Base-by-base conservation (phyloP, 2,329 filamentous ascomycete species). In the Fusarium gaditjirri region DNA sequence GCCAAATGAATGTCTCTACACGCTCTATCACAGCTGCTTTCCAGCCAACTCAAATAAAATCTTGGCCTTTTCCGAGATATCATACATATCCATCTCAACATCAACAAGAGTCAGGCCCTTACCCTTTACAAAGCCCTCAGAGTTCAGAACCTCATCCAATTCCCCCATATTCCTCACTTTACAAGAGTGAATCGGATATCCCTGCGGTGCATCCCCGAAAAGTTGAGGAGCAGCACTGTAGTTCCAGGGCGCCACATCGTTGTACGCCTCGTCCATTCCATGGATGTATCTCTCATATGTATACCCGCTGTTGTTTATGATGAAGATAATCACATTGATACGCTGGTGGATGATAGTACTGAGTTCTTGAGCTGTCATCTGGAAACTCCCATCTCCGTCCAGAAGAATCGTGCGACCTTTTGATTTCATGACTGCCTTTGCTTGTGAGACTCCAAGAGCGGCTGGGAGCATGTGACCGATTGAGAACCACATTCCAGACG, bases 401-500 rank as follows among this genome's bases (percentile, higher is more conserved):
- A 69, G 36, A 11, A 69, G 53, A 4, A 69, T 64, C 5, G 66
- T 69, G 5, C 64, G 64, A 1, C 66, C 58, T 4, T 8, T 35
- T 0, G 41, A 41, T 3, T 19, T 38, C 19, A 57, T 35, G 1
- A 35, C 29, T 7, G 25, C 36, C 5, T 69, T 57, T n/a, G 64
- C 64, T 17, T 63, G 64, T 1, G 66, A 25, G 2, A 49, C 58
- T 1, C 66, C 66, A 5, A 64, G 17, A 9, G 66, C 41, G 2
- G 64, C 66, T 2, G 66, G 64, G 1, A 69, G 58, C 58, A 59
- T 68, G 3, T 68, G 58, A 0, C 66, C 66, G 2, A 69, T 68
- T 1, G 66, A 69, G 8, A 69, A 61, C 66, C 66, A 69, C 53
- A 69, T 63, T 31, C 63, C 63, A 4, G 65, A 68, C 8, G 64